Conservation (phyloP, 2,329 filamentous ascomycete species). For the Lizonia empirigonia region DNA sequence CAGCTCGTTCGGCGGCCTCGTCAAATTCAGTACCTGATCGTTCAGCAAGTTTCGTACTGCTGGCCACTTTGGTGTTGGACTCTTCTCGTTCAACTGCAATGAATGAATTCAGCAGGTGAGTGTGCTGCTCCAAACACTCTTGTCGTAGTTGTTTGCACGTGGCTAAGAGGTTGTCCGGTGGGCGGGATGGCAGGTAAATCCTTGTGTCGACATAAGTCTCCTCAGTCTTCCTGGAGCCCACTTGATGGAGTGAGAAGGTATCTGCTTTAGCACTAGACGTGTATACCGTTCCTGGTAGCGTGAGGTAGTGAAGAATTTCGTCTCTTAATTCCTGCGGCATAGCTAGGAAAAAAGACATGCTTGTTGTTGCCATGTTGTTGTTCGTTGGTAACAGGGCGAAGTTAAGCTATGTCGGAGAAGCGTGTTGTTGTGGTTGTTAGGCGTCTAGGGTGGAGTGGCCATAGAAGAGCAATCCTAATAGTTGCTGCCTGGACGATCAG, state of each 20-base stretch:
- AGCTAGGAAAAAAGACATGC: slow-evolving; percentile 19
- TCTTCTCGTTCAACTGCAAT: background rate
- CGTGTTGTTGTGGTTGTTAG: background rate
- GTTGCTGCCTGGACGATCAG: slow-evolving; percentile 15
- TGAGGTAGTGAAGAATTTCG: slow-evolving; percentile 29
- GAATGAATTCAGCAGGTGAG: slow-evolving; percentile 18
- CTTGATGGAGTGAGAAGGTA: slow-evolving; percentile 17
- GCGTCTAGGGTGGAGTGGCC: background rate
- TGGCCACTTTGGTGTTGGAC: background rate
- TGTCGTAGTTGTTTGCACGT: slow-evolving; percentile 36
- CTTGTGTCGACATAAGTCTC: slow-evolving; percentile 34
- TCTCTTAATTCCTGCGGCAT: slow-evolving; percentile 40
- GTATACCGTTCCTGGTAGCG: slow-evolving; percentile 28
- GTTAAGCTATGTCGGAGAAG: background rate
- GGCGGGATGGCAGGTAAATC: slow-evolving; percentile 32
- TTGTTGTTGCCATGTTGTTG: background rate
- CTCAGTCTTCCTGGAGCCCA: slow-evolving; percentile 1
- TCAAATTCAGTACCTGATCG: slow-evolving; percentile 22
- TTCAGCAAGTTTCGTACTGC: slow-evolving; percentile 18
- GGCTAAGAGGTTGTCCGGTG: slow-evolving; percentile 28
- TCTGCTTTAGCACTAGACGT: slow-evolving; percentile 27
- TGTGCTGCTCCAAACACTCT: slow-evolving; percentile 30
- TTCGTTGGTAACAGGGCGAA: background rate
- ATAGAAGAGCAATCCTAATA: background rate
- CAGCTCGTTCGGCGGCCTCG: slow-evolving; percentile 28